Base-by-base conservation (phyloP, 805 yeast species). In the Schizosaccharomyces pombe region DNA sequence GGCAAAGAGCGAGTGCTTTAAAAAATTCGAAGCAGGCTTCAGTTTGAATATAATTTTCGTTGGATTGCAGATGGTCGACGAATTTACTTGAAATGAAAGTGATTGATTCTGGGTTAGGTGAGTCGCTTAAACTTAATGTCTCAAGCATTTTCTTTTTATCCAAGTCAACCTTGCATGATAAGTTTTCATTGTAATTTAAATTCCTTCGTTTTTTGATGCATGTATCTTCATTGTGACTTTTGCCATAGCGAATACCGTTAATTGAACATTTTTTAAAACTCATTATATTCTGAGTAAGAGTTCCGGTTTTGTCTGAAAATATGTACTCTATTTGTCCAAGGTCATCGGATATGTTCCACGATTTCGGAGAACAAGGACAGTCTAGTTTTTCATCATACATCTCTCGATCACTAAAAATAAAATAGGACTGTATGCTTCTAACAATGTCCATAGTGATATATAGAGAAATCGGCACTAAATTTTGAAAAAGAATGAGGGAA, bases 271-370 rank as follows among this genome's bases (percentile, higher is more conserved):
- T 82, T 57, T 77, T 77, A 68, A 82, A 83, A 62, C 81, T 85
- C 93, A 82, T 82, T 26, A 80, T 77, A 61, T 82, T 82, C 65
- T 82, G 89, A 5, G 93, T 82, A 61, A 82, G 69, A 0, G 93
- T 82, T 39, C 93, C 93, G 0, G 93, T 82, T 65, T 82, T 82
- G 68, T 82, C 93, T 63, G 85, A 78, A 65, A 82, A 82, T 47
- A 82, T 74, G 63, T 80, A 82, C 65, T 82, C 91, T 57, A 82
- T 78, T 64, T 82, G 93, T 19, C 93, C 93, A 58, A 82, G 70
- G 65, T 82, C 93, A 66, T 82, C 93, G 4, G 86, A 79, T 51
- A 82, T 79, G 58, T 78, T 78, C 93, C 93, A 82, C 0, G 87
- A 75, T 60, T 82, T 81, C 1, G 93, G 89, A 1, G 78, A 73